A percentile compares a stretch with the other conserved stretches of the same genome.
Conservation (phyloP, 805 yeast species). For the Nakazawaea pomicola region DNA sequence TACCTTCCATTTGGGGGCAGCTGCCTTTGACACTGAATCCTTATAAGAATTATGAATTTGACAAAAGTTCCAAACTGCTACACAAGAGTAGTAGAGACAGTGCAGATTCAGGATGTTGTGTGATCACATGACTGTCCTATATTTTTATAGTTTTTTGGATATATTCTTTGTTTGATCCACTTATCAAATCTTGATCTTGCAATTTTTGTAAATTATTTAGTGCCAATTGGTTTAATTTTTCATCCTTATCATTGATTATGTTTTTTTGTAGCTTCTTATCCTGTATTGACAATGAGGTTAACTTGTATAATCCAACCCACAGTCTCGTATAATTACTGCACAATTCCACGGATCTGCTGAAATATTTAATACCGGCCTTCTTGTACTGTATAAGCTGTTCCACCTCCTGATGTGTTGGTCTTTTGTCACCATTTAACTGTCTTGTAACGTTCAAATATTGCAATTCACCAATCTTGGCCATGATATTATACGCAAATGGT, state of each 20-base stretch:
- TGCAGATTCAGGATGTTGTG: constrained; percentile 24
- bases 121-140: constrained; percentile 19
- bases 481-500: constrained; percentile 67
- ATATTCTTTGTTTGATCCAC: constrained; percentile 30
- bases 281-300: constrained; percentile 20
- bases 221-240: constrained; percentile 32
- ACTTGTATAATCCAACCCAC: constrained; percentile 62
- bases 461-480: constrained; percentile 61
- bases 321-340: constrained; percentile 64
- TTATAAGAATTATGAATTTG: constrained; percentile 25
- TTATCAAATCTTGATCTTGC: constrained; percentile 22
- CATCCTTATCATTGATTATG: constrained; percentile 20
- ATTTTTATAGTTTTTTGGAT: constrained; percentile 25
- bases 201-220: constrained; percentile 30
- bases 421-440: constrained; percentile 4
- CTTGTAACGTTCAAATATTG: constrained; percentile 14
- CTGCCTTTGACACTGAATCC: constrained; percentile 30
- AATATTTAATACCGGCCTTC: constrained; percentile 37
- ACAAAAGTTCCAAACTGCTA: not conserved
- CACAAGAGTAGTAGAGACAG: too few species aligned
- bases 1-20: constrained; percentile 40
- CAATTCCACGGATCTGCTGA: constrained; percentile 70
- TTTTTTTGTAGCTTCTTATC: too few species aligned
- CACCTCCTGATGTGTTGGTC: constrained; percentile 12
- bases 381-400: constrained; percentile 6